Percentiles rank a stretch among this genome's conserved stretches.
phyloP scores from a whole-genome alignment of 2,329 filamentous ascomycete species.

The Ceratocystiopsis minuta region DNA sequence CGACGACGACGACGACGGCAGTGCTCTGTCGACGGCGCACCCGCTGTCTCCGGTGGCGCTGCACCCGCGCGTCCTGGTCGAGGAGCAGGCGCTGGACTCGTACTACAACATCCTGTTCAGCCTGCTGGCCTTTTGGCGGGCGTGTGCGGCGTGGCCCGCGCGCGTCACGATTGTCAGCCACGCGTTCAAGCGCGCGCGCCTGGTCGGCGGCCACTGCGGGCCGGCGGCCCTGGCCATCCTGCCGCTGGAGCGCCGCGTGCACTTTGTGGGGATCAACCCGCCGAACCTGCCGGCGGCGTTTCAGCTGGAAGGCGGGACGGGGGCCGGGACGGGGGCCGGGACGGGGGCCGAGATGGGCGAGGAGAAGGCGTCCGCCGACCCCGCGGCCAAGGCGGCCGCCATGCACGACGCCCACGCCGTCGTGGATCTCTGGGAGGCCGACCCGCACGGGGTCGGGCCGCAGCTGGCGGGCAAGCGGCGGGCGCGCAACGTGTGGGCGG shows the following conservation, averaged over 20 bases:
- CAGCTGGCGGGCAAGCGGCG: conserved; percentile 29
- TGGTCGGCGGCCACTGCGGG: conserved; percentile 43
- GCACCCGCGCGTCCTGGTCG: conserved; percentile 32
- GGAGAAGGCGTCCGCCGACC: neutral
- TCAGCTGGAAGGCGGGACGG: conserved; percentile 3
- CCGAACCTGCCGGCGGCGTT: conserved; percentile 20
- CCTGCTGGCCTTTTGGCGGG: conserved; percentile 35
- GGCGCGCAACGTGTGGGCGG: conserved; percentile 30
- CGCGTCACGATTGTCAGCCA: conserved; percentile 49
- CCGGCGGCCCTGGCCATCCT: conserved; percentile 34
- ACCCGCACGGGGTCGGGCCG: conserved; percentile 32
- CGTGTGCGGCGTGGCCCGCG: conserved; percentile 30
- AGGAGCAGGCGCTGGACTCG: conserved; percentile 63
- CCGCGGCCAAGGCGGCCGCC: conserved; percentile 18
- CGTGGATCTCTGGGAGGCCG: conserved; percentile 28
- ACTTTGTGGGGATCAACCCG: conserved; percentile 48
- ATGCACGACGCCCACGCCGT: conserved; percentile 25
- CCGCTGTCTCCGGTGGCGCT: conserved; percentile 14
- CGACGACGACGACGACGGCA: neutral
- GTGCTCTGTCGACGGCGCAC: neutral
- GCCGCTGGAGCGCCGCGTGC: conserved; percentile 22
- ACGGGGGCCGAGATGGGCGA: conserved; percentile 5
- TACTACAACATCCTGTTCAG: conserved; percentile 74
- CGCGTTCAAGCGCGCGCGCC: conserved; percentile 46
- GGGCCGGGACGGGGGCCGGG: too few relatives aligned